These are phyloP conservation scores for Stephania japonica DNA, from an alignment of 164 flowering plant species.

Conservation along the genomic window DNA sequence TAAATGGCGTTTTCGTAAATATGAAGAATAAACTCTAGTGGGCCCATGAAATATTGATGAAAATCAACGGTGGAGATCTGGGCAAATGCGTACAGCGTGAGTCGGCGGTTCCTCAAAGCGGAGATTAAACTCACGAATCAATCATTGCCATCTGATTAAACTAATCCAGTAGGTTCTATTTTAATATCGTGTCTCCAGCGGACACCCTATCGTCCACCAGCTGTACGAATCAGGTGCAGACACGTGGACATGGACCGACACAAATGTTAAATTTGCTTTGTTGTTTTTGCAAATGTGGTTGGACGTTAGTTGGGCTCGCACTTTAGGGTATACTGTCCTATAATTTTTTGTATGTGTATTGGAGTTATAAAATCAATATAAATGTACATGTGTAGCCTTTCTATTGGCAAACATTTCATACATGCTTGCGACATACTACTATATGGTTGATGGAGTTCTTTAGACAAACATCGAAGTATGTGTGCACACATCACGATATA, in stretches of 20 bases:
- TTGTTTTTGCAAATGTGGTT: not conserved
- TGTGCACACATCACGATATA: no score
- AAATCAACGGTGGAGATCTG: not conserved
- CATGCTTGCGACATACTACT: no score
- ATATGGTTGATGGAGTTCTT: no score
- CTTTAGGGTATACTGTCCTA: not conserved
- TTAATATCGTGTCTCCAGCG: not conserved
- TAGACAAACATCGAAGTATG: no score
- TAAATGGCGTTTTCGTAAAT: not conserved
- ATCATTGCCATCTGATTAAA: conserved; percentile 1
- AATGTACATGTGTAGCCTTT: no score
- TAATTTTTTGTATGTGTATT: not conserved
- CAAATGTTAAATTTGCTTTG: not conserved
- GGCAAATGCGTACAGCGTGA: not conserved
- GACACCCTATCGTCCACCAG: not conserved
- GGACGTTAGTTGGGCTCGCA: not conserved
- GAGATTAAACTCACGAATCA: not conserved
- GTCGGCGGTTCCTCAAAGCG: not conserved
- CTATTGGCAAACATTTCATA: no score
- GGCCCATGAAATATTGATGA: not conserved
- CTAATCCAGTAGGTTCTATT: not conserved
- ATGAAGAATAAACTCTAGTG: not conserved
- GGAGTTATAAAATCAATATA: no score
- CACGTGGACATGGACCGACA: not conserved
- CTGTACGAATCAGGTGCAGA: not conserved